Base-by-base conservation (phyloP, 2,329 filamentous ascomycete species). In the Pestalotiopsis sp. region DNA sequence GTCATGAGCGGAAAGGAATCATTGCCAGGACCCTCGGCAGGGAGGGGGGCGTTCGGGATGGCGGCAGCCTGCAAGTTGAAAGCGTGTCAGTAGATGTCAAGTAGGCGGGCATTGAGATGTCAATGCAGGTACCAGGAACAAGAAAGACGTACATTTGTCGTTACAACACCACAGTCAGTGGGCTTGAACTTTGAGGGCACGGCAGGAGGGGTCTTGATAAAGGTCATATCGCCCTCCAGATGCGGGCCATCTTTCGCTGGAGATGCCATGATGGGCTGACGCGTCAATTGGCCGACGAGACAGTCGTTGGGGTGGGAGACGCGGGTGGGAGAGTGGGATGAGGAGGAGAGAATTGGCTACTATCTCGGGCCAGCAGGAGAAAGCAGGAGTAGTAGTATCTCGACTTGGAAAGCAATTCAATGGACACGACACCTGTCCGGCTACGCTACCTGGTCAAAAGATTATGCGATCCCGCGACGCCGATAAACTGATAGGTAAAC, bases 31-130 rank as follows among this genome's bases (percentile, higher is more conserved):
- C 89, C 93, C 80, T 98, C 95, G 73, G 94, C 94, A 38, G 95
- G 95, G 45, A 98, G 89, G 72, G 95, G 94, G 63, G 92, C 92
- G 89, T 98, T 98, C 80, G 95, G 92, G 84, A 98, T 97, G 71
- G 93, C 83, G 52, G 93, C 91, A 77, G 89, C 94, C 94, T 95
- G 78, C 13, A 62, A 36, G 7, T 14, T 13, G 25, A 62, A 57
- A 14, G 31, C 38, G 58, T 27, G 39, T 31, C 11, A 38, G 13
- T 60, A 38, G 38, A n/a, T 63, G 60, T 23, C 23, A 23, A 23
- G 23, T 14, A 14, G n/a, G 38, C 38, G 6, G 20, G 12, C 31
- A 38, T 45, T 20, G 60, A 63, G 31, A 23, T 17, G 57, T 2
- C 17, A 60, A 39, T 38, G 60, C 23, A 59, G 14, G 31, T 39